Evolutionary conservation across 2,329 filamentous ascomycete genomes (phyloP).

Genomic region (Incumbomyces lentus): DNA sequence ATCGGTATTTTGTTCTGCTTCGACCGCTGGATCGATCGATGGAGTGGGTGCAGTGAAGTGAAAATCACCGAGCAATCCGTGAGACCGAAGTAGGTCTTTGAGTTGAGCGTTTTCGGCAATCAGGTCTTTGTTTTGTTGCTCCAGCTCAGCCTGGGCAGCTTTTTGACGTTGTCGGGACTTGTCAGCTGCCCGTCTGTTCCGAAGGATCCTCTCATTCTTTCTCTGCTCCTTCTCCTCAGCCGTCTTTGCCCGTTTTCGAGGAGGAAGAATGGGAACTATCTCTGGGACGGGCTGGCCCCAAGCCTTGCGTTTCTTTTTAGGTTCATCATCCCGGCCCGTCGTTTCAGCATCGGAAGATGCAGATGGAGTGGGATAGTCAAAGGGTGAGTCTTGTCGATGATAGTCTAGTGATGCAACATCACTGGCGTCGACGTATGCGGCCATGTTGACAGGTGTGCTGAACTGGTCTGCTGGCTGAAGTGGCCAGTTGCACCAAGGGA

Average conservation of each 20-base stretch:
- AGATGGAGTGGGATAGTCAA: constrained; percentile 15
- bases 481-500: constrained; percentile 9
- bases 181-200: constrained; percentile 90
- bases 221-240: constrained; percentile 98
- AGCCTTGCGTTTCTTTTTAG: constrained; percentile 83
- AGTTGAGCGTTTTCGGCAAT: constrained; percentile 65
- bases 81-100: constrained; percentile 47
- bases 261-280: constrained; percentile 53
- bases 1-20: constrained; percentile 5
- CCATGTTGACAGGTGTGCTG: constrained; percentile 11
- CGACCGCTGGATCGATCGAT: constrained; percentile 6
- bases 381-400: constrained; percentile 8
- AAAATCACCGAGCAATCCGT: constrained; percentile 21
- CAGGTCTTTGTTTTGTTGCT: constrained; percentile 51
- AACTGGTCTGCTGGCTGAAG: constrained; percentile 7
- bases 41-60: constrained; percentile 11
- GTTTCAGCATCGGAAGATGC: constrained; percentile 13
- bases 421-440: constrained; percentile 10
- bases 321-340: constrained; percentile 11
- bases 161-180: constrained; percentile 92
- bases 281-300: constrained; percentile 98
- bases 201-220: constrained; percentile 89
- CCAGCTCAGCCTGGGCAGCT: constrained; percentile 74
- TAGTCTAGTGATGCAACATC: constrained; percentile 11
- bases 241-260: constrained; percentile 87